Conservation (phyloP, 768 basidiomycete species). For the Leccinum incarnatum region DNA sequence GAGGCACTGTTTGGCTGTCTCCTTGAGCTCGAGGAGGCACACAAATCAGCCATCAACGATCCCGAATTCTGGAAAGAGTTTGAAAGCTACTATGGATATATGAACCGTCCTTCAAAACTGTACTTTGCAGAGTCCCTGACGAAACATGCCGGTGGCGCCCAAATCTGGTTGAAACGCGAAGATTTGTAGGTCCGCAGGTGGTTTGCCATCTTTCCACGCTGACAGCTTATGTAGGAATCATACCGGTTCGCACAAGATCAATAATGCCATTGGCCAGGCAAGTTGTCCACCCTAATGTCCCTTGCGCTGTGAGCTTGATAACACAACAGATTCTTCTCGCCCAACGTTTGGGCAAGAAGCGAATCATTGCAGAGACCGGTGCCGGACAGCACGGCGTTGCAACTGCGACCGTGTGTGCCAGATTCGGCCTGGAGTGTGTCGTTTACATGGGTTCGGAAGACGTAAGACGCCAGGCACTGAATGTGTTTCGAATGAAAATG, state of each 20-base stretch:
- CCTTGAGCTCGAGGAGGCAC: slow-evolving; percentile 86
- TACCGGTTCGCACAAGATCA: slow-evolving; percentile 99
- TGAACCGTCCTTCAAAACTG: slow-evolving; percentile 89
- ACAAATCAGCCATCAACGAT: slow-evolving; percentile 82
- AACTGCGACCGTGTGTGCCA: slow-evolving; percentile 96
- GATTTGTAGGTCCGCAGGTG: slow-evolving; percentile 57
- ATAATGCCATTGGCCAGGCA: slow-evolving; percentile 96
- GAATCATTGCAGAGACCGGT: slow-evolving; percentile 98
- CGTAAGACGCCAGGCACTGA: slow-evolving; percentile 91
- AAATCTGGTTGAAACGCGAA: slow-evolving; percentile 97
- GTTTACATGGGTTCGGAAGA: slow-evolving; percentile 99
- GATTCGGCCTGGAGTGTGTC: slow-evolving; percentile 92
- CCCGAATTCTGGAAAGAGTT: slow-evolving; percentile 93
- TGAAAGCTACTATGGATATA: slow-evolving; percentile 83
- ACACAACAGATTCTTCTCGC: slow-evolving; percentile 81
- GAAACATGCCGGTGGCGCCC: slow-evolving; percentile 86
- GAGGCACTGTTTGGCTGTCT: slow-evolving; percentile 94
- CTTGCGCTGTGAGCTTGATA: not conserved
- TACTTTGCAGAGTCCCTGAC: slow-evolving; percentile 92
- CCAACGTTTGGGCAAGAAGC: slow-evolving; percentile 88
- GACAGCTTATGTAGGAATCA: slow-evolving; percentile 66
- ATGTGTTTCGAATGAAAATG: slow-evolving; percentile 98
- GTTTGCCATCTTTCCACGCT: not conserved
- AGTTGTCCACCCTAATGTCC: slow-evolving; percentile 12
- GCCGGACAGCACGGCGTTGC: slow-evolving; percentile 99